Evolutionary conservation across 306 rosid species (phyloP).

Genomic region (Glycine tomentella): DNA sequence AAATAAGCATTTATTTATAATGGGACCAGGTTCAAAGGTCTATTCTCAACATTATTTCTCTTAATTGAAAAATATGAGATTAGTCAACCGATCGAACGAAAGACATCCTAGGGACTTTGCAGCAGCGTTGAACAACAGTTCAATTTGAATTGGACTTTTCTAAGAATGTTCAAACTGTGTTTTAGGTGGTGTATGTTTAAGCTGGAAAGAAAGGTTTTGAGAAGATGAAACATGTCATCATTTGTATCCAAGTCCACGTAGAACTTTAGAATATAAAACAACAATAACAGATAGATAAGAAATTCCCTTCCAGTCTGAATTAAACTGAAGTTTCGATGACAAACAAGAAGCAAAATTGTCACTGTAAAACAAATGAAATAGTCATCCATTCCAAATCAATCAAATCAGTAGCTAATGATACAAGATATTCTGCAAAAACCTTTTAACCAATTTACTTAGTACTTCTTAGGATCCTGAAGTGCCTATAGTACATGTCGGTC

Average conservation of each 20-base stretch:
- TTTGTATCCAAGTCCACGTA: conserved; percentile 1
- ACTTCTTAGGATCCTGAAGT: background rate
- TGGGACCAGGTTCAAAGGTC: background rate
- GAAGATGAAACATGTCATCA: conserved; percentile 1
- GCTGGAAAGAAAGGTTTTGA: background rate
- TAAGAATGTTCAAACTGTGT: background rate
- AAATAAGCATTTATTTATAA: background rate
- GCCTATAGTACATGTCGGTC: conserved; percentile 32
- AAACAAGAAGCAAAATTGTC: conserved; percentile 32
- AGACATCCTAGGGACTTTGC: too few species aligned
- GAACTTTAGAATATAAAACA: background rate
- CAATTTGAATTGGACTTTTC: background rate
- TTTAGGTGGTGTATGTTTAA: background rate
- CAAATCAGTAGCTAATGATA: conserved; percentile 25
- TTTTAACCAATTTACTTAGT: conserved; percentile 6
- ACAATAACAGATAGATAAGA: background rate
- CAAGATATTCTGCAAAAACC: conserved; percentile 1
- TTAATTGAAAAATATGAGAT: background rate
- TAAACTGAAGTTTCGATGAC: conserved; percentile 7
- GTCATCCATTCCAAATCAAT: conserved; percentile 9
- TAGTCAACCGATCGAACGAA: conserved; percentile 1
- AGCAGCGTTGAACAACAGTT: background rate
- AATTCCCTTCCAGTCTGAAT: conserved; percentile 8
- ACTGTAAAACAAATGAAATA: conserved; percentile 20
- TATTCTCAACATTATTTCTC: background rate